Percentiles rank a stretch among this genome's conserved stretches.
phyloP scores from a whole-genome alignment of 164 flowering plant genomes.

The Macadamia tetraphylla region DNA sequence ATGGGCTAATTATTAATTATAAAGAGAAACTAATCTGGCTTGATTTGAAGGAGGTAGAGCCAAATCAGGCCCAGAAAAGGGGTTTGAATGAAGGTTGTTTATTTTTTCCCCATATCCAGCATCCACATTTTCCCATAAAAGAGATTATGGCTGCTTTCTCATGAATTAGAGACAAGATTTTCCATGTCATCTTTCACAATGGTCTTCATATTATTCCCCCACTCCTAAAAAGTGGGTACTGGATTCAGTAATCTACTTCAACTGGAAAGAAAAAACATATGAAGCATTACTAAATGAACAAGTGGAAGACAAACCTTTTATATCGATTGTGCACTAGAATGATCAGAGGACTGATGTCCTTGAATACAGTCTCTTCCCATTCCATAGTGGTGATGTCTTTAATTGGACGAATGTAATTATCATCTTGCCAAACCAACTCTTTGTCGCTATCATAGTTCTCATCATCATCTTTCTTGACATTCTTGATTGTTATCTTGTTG shows the following conservation, averaged over 20 bases:
- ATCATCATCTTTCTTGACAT: constrained; percentile 62
- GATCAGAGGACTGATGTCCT: constrained; percentile 83
- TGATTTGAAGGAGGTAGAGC: too few relatives aligned
- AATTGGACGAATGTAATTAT: constrained; percentile 80
- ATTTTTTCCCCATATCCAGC: too few relatives aligned
- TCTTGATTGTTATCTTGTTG: constrained; percentile 79
- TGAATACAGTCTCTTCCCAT: constrained; percentile 92
- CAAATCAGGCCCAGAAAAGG: too few relatives aligned
- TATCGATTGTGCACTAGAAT: constrained; percentile 91
- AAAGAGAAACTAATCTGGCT: too few relatives aligned
- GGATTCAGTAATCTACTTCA: neutral
- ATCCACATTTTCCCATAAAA: too few relatives aligned
- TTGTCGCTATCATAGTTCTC: constrained; percentile 70
- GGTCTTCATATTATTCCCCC: neutral
- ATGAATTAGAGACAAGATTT: neutral
- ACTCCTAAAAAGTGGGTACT: too few relatives aligned
- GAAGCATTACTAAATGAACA: neutral
- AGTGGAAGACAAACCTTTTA: constrained; percentile 48
- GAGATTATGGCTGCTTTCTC: neutral
- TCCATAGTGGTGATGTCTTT: constrained; percentile 67
- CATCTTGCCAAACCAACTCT: constrained; percentile 89
- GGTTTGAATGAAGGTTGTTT: too few relatives aligned
- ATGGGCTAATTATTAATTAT: too few relatives aligned
- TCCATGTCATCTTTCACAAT: too few relatives aligned
- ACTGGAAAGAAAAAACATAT: neutral